phyloP scores from a whole-genome alignment of 805 yeast species.

The Phaffomyces opuntiae region DNA sequence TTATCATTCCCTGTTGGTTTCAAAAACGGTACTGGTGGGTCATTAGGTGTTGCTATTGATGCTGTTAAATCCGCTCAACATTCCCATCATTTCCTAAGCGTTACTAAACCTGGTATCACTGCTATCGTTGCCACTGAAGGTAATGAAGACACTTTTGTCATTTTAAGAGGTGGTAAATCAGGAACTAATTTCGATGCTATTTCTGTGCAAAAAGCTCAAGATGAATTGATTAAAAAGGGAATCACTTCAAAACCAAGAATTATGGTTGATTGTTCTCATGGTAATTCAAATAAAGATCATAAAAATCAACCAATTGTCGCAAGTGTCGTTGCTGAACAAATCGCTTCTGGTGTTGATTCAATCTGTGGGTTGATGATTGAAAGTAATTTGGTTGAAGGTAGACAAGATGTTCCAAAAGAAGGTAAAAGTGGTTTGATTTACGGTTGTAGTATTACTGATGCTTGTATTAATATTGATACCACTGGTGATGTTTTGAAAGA shows the following conservation, averaged over 20 bases:
- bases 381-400: constrained; percentile 84
- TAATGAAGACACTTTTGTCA: constrained; percentile 82
- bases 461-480: constrained; percentile 87
- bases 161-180: constrained; percentile 90
- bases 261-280: constrained; percentile 98
- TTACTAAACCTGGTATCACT: constrained; percentile 92
- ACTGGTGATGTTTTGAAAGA: constrained; percentile 66
- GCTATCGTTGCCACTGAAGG: constrained; percentile 97
- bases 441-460: constrained; percentile 97
- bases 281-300: constrained; percentile 87
- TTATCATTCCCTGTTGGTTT: constrained; percentile 97
- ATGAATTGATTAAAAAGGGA: constrained; percentile 42
- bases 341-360: constrained; percentile 61
- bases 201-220: constrained; percentile 61
- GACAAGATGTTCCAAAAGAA: constrained; percentile 77
- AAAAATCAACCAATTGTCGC: constrained; percentile 91
- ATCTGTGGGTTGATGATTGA: constrained; percentile 97
- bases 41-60: constrained; percentile 88
- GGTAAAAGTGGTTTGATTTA: constrained; percentile 75
- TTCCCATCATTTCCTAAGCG: constrained; percentile 91
- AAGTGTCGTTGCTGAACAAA: constrained; percentile 67
- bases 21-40: constrained; percentile 97
- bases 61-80: constrained; percentile 89
- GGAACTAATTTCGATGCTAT: constrained; percentile 86
- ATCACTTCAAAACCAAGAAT: constrained; percentile 46